Evolutionary conservation across 345 rosid species (phyloP).

Genomic region (Sonneratia alba): DNA sequence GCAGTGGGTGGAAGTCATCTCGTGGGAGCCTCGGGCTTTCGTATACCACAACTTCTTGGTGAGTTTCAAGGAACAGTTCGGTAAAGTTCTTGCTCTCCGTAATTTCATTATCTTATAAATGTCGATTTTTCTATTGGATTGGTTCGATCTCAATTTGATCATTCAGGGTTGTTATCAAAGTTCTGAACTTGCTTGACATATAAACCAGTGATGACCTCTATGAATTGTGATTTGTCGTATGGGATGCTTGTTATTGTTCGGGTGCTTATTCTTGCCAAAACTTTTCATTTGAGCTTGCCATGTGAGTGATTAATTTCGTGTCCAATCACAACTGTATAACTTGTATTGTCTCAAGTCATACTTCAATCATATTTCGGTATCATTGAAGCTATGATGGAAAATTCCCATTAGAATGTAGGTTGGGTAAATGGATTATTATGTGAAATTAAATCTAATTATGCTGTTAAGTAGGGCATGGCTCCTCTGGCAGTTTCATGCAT

Average conservation of each 20-base stretch:
- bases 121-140: neutral
- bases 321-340: neutral
- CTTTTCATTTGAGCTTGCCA: too few relatives aligned
- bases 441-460: neutral
- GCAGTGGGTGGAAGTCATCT: slow-evolving; percentile 79
- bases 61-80: slow-evolving; percentile 14
- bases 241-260: too few relatives aligned
- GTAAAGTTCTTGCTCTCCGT: neutral
- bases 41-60: slow-evolving; percentile 89
- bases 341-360: neutral
- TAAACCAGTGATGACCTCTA: neutral
- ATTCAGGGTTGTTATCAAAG: neutral
- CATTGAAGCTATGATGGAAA: neutral
- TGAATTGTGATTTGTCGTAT: neutral
- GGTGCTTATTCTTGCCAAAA: too few relatives aligned
- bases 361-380: neutral
- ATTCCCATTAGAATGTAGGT: neutral
- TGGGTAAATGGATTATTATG: neutral
- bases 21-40: slow-evolving; percentile 91
- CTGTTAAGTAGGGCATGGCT: too few relatives aligned
- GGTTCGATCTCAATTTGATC: neutral
- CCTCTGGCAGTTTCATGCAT: too few relatives aligned
- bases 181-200: neutral
- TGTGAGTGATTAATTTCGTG: too few relatives aligned
- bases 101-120: neutral